Conservation (phyloP, 176 grass and related monocot genomes). For the Canna indica region DNA sequence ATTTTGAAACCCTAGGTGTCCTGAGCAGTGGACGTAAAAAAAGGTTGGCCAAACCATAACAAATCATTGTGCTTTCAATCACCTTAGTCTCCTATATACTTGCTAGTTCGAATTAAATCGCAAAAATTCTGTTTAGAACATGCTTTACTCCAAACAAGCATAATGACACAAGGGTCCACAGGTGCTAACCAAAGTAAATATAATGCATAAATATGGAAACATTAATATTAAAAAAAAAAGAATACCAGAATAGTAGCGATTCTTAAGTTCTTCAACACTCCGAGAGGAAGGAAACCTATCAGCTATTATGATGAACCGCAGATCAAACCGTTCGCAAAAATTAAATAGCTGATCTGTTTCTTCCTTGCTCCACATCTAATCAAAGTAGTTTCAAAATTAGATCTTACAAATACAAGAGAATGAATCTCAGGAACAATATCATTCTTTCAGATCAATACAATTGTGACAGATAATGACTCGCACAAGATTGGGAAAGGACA, state of each 20-base stretch:
- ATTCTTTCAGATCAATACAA: background rate
- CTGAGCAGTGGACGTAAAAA: too few relatives aligned
- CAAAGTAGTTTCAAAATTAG: conserved; percentile 27
- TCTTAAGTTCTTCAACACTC: conserved; percentile 84
- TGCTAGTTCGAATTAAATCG: too few relatives aligned
- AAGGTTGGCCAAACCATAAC: too few relatives aligned
- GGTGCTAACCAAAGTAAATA: background rate
- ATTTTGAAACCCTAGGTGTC: too few relatives aligned
- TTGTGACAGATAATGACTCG: background rate
- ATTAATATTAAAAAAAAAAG: background rate
- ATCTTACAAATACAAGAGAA: background rate
- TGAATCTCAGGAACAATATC: background rate
- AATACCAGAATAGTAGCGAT: conserved; percentile 87
- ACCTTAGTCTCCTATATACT: too few relatives aligned
- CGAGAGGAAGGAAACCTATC: conserved; percentile 72
- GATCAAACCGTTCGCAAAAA: conserved; percentile 77
- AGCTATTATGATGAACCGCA: conserved; percentile 86
- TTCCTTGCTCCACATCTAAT: conserved; percentile 76
- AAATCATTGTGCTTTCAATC: too few relatives aligned
- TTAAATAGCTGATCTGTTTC: conserved; percentile 93
- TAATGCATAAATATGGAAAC: background rate
- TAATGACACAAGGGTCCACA: background rate
- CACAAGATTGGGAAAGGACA: background rate
- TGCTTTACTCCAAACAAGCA: too few relatives aligned
- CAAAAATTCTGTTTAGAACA: too few relatives aligned